Evolutionary conservation across 176 grass and related monocot species (phyloP), one percentile per base, ranked within the genome.

Genomic region (Themeda triandra): DNA sequence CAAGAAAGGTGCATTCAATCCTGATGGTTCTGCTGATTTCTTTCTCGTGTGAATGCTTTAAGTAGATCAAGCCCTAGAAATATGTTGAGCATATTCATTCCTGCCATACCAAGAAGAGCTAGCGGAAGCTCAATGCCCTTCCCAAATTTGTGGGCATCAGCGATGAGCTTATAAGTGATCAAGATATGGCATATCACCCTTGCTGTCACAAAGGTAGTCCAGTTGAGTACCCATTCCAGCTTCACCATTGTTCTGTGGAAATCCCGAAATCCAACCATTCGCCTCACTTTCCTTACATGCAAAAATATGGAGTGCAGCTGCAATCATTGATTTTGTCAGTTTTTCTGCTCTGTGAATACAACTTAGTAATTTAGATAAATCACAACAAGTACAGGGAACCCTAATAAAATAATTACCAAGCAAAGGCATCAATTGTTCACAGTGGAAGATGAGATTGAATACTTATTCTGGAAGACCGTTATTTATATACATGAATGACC

Each of bases 291-390:
- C 80, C 93, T 89, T 85, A 88, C 9, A 75, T 96, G 96, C 45
- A 99, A 86, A 86, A 99, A 96, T 76, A 99, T 87, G 53, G 96
- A 96, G 71, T 96, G 91, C 64, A 99, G 75, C 96, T 99, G 91
- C 32, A 89, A 78, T 30, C 49, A 90, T 80, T 70, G 79, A 86
- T 6, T 71, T 65, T 11, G 27, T 90, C 31, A 81, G 64, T 32
- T 36, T 36, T 42, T 71, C 66, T 82, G 59, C 10, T 76, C 6
- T 75, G 13, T 48, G 33, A 66, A 80, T 23, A 69, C 23, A 68
- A 69, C n/a, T 25, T 62, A 27, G n/a, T 27, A 62, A 62, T 87
- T 67, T 13, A 60, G 37, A 41, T 17, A 51, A 87, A 75, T 41
- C 14, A 46, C 4, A 51, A 29, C 37, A 84, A 69, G 7, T 14